These are phyloP conservation scores for Aaosphaeria arxii DNA, from an alignment of 2,329 filamentous ascomycete species.

Conservation along the genomic window DNA sequence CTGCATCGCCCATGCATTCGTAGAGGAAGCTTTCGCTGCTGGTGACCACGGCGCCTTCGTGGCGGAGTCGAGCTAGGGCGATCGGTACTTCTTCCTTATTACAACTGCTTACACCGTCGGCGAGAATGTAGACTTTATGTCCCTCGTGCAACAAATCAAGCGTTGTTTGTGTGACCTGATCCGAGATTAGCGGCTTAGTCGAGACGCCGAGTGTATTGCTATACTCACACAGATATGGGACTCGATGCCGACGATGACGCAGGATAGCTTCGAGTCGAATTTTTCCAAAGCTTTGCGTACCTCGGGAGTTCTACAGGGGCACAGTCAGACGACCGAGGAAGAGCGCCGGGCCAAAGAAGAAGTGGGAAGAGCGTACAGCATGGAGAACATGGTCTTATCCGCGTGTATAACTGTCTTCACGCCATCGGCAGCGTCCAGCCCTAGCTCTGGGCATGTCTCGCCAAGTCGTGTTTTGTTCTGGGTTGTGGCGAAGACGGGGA, in stretches of 20 bases:
- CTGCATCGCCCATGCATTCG: constrained; percentile 83
- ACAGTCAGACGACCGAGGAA: no score
- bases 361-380: constrained; percentile 51
- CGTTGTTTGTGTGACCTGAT: constrained; percentile 6
- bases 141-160: constrained; percentile 74
- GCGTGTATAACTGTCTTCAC: constrained; percentile 54
- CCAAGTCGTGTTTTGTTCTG: constrained; percentile 79
- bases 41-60: constrained; percentile 75
- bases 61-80: constrained; percentile 71
- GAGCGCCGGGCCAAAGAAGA: neutral
- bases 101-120: constrained; percentile 85
- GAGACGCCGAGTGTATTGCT: neutral
- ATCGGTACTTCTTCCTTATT: constrained; percentile 78
- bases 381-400: constrained; percentile 90
- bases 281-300: constrained; percentile 49
- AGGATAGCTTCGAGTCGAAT: constrained; percentile 35
- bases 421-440: constrained; percentile 50
- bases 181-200: neutral
- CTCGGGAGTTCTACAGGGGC: constrained; percentile 53
- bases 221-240: constrained; percentile 83
- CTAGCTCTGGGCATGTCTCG: constrained; percentile 71
- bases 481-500: constrained; percentile 83
- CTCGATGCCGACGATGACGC: constrained; percentile 88
- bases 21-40: constrained; percentile 89
- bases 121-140: constrained; percentile 80